Evolutionary conservation across 1,139 yeast species (phyloP).

Genomic region (Pichia sp.): DNA sequence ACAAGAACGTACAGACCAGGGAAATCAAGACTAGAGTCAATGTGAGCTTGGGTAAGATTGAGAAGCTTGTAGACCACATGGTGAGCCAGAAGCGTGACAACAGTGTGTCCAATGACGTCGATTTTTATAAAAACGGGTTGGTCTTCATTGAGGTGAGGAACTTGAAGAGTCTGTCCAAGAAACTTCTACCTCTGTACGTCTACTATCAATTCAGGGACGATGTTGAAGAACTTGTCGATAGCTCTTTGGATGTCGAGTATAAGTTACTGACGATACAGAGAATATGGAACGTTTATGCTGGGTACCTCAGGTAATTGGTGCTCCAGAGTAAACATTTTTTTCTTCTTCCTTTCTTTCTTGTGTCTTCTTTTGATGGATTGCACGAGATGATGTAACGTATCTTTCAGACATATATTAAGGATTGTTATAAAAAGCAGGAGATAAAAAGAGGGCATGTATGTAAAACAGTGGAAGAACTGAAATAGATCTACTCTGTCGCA

Average conservation of each 20-base stretch:
- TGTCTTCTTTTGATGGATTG: too few species aligned
- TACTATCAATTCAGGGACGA: slow-evolving; percentile 52
- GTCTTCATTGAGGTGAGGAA: slow-evolving; percentile 55
- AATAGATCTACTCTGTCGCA: neutral
- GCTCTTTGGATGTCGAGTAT: slow-evolving; percentile 30
- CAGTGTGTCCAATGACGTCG: neutral
- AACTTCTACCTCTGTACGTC: slow-evolving; percentile 45
- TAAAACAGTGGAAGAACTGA: neutral
- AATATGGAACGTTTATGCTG: slow-evolving; percentile 52
- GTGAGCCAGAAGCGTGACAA: neutral
- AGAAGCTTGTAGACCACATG: slow-evolving; percentile 39
- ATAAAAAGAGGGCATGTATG: neutral
- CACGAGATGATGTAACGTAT: too few species aligned
- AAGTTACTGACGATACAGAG: slow-evolving; percentile 46
- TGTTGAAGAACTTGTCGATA: slow-evolving; percentile 46
- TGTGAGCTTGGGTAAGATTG: slow-evolving; percentile 53
- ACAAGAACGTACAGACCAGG: neutral
- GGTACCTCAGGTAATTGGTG: slow-evolving; percentile 21
- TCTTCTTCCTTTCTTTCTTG: too few species aligned
- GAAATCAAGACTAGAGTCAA: slow-evolving; percentile 34
- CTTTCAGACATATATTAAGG: neutral
- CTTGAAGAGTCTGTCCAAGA: slow-evolving; percentile 45
- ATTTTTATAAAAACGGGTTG: slow-evolving; percentile 44
- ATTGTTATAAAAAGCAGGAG: neutral
- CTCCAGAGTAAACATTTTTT: too few species aligned